Base-by-base conservation (phyloP, 2,329 filamentous ascomycete species). In the Cercospora brassicicola region DNA sequence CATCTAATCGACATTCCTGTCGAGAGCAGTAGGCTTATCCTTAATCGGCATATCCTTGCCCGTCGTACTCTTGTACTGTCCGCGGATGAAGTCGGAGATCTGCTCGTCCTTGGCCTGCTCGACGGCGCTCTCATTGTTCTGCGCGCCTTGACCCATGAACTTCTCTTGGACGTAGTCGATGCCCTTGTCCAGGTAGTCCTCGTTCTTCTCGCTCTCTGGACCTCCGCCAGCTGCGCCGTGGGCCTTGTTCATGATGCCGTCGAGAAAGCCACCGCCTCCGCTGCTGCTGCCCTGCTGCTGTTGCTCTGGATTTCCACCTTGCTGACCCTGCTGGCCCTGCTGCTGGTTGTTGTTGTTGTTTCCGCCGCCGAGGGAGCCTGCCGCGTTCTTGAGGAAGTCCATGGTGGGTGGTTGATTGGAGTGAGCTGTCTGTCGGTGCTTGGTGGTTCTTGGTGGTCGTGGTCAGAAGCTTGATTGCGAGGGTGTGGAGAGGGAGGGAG, bases 41-140 rank as follows among this genome's bases (percentile, higher is more conserved):
- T 86, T 82, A 78, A 93, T 81, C 30, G 89, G 88, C 63, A 94
- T 78, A 7, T 94, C 91, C 5, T 81, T 87, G 67, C 92, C 92
- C 0, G 89, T 90, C 0, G 81, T 77, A 57, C 74, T 81, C 85
- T 92, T 93, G 85, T 93, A 94, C 79, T 90, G 83, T 51, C 79
- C 80, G 42, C 91, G 87, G 73, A 94, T 88, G 78, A 86, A 89
- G 78, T 93, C 90, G 30, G 87, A 88, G 73, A 94, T 91, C 78
- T 90, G 84, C 79, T 92, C 90, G 78, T 95, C 92, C 82, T 94
- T 94, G 74, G 90, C 90, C 81, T 96, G 92, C 81, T 96, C 92
- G 20, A 88, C 77, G 4, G 92, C 92, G 61, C 78, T 81, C 78
- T 83, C 90, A 77, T 92, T 91, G 81, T 86, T 83, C 82, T 95